Conservation (phyloP, 2,329 filamentous ascomycete species). For the Tolypocladium paradoxum region DNA sequence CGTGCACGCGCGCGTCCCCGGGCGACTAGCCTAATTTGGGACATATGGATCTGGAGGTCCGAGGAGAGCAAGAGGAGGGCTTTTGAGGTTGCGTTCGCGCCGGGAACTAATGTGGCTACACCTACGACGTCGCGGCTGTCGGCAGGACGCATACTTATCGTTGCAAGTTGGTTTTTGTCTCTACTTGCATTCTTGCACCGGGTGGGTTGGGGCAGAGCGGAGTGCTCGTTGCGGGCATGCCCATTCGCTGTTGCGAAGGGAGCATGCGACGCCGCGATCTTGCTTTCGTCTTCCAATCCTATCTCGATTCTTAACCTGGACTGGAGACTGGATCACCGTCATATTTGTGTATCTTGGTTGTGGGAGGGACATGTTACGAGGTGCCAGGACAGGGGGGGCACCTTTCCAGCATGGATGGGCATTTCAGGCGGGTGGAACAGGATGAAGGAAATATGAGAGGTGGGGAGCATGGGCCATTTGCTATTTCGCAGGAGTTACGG, state of each 20-base stretch:
- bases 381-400: background rate
- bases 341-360: background rate
- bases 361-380: background rate
- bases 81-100: background rate
- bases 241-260: too few species aligned
- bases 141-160: background rate
- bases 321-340: background rate
- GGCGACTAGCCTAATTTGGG: background rate
- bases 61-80: background rate
- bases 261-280: too few species aligned
- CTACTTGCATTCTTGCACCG: background rate
- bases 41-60: background rate
- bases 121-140: background rate
- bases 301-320: background rate
- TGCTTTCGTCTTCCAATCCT: background rate
- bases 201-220: background rate
- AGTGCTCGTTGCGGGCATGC: background rate
- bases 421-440: background rate
- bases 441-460: background rate
- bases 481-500: background rate
- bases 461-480: background rate
- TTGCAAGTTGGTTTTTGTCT: background rate
- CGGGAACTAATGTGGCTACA: background rate
- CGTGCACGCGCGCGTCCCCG: background rate
- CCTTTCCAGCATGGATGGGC: too few species aligned